These are phyloP conservation scores for Periglandula ipomoeae DNA, from an alignment of 2,329 filamentous ascomycete species.

Conservation along the genomic window DNA sequence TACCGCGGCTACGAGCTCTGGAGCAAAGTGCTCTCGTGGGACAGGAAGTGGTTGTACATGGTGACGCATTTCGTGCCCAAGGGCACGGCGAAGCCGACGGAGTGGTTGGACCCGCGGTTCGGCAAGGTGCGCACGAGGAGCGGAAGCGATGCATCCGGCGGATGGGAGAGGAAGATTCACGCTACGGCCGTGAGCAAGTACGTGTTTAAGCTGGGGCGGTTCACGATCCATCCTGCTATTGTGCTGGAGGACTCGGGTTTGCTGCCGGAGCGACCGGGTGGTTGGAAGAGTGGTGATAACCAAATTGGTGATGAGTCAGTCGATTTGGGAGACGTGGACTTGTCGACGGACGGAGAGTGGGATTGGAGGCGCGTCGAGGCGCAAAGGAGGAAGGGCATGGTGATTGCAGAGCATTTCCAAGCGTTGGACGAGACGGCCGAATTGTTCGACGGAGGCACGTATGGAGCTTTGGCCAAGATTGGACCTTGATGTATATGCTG, in stretches of 20 bases:
- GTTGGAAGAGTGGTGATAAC: constrained; percentile 43
- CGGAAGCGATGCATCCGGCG: constrained; percentile 24
- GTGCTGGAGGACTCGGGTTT: constrained; percentile 63
- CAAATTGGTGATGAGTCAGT: constrained; percentile 8
- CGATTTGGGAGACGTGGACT: constrained; percentile 15
- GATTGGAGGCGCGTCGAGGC: constrained; percentile 50
- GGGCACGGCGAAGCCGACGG: constrained; percentile 45
- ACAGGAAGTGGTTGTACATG: constrained; percentile 74
- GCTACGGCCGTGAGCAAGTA: constrained; percentile 72
- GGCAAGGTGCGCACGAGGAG: constrained; percentile 32
- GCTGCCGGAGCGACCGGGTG: constrained; percentile 63
- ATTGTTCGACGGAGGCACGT: constrained; percentile 44
- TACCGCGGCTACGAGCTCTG: constrained; percentile 66
- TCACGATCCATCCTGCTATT: constrained; percentile 76
- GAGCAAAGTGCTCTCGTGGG: constrained; percentile 62
- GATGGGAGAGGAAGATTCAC: constrained; percentile 55
- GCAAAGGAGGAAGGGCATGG: constrained; percentile 45
- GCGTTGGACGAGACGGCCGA: constrained; percentile 44
- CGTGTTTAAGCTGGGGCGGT: constrained; percentile 70
- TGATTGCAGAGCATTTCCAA: constrained; percentile 45
- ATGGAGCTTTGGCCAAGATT: constrained; percentile 43
- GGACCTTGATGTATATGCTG: constrained; percentile 26
- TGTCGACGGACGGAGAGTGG: constrained; percentile 34
- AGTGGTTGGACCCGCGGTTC: constrained; percentile 41
- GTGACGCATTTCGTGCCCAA: constrained; percentile 63